phyloP scores from a whole-genome alignment of 345 rosid species.

The Erysimum cheiranthoides region DNA sequence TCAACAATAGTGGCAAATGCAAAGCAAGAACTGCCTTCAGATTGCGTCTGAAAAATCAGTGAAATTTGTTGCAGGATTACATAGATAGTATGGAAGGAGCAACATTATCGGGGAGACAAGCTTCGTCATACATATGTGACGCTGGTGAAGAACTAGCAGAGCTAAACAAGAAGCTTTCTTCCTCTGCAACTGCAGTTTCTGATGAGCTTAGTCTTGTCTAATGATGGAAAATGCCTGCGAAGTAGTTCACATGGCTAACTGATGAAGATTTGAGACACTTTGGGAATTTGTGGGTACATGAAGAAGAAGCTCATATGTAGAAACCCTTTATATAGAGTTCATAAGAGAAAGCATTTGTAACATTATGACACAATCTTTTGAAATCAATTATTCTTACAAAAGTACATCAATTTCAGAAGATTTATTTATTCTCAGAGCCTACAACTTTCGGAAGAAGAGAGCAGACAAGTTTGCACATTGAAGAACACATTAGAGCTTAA shows the following conservation, averaged over 20 bases:
- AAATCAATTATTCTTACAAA: constrained; percentile 21
- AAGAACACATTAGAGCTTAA: neutral
- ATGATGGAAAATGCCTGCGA: constrained; percentile 13
- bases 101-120: constrained; percentile 91
- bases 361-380: constrained; percentile 3
- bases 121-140: constrained; percentile 81
- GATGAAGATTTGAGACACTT: constrained; percentile 6
- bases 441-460: neutral
- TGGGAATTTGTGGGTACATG: neutral
- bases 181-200: constrained; percentile 44
- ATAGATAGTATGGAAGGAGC: constrained; percentile 99
- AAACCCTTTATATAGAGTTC: constrained; percentile 22
- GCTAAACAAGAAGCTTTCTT: constrained; percentile 66
- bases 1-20: neutral
- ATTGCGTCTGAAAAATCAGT: neutral
- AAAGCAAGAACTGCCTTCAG: constrained; percentile 8
- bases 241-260: constrained; percentile 16
- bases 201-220: constrained; percentile 82
- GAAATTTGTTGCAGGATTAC: constrained; percentile 70
- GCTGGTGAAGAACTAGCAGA: constrained; percentile 82
- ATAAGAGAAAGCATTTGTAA: constrained; percentile 18
- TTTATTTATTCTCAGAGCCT: neutral
- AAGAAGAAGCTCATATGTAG: constrained; percentile 17
- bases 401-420: neutral
- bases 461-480: neutral